Evolutionary conservation across 306 rosid species (phyloP).

Genomic region (Sesbania bispinosa): DNA sequence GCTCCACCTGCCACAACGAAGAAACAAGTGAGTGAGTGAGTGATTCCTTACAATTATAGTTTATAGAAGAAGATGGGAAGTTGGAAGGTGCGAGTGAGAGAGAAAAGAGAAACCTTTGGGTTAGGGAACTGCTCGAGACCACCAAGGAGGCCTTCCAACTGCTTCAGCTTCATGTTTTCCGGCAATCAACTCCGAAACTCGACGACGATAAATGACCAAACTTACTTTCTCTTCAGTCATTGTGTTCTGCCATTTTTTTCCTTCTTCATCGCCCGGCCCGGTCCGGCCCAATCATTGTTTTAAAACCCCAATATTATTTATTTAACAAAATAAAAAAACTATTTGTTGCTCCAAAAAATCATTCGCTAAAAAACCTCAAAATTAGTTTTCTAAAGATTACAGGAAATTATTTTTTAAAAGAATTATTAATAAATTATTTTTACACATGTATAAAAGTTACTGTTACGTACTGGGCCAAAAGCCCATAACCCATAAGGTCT

Average conservation of each 20-base stretch:
- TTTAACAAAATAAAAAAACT: no score
- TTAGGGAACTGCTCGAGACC: constrained; percentile 72
- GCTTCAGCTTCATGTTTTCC: constrained; percentile 82
- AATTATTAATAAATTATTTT: no score
- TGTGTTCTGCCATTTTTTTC: background rate
- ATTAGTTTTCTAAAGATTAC: no score
- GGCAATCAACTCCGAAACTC: background rate
- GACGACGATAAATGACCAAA: background rate
- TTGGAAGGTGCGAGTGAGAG: background rate
- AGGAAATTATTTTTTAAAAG: no score
- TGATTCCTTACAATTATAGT: background rate
- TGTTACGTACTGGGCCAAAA: no score
- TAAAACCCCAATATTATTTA: no score
- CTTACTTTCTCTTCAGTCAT: background rate
- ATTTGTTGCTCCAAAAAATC: no score
- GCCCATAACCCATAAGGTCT: no score
- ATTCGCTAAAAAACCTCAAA: no score
- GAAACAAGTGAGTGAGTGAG: background rate
- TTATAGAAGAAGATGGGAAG: background rate
- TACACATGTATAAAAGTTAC: no score
- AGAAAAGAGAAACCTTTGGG: constrained; percentile 57
- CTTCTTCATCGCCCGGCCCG: background rate
- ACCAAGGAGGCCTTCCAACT: constrained; percentile 69
- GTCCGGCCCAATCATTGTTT: background rate
- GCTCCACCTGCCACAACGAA: constrained; percentile 50